Base-by-base conservation (phyloP, 2,329 filamentous ascomycete species). In the Colletotrichum karsti region DNA sequence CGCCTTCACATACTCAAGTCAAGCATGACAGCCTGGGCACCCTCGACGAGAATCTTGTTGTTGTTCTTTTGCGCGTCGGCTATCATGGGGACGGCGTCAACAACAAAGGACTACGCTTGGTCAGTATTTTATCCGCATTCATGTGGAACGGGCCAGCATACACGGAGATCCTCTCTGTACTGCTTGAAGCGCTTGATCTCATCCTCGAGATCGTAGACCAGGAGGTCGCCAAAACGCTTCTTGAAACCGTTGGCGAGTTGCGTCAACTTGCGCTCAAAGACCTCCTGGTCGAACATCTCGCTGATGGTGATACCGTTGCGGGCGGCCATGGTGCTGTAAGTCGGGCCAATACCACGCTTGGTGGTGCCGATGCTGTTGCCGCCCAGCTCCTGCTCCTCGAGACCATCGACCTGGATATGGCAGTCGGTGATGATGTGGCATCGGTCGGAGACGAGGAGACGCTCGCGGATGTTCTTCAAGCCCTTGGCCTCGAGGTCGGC, bases 11-110 rank as follows among this genome's bases (percentile, higher is more conserved):
- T 69, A 66, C 66, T 71, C 5, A 91, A 81, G 73, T 90, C 88
- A 59, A 90, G 81, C 86, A 90, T 88, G 53, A 89, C 77, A 20
- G 69, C 69, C 73, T 91, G 88, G 39, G 90, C 90, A 59, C 91
- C 91, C 79, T 94, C 91, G 10, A 93, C 84, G 3, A 93, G 82
- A 70, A 93, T 90, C 61, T 86, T 86, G 39, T 82, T 83, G 39
- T 88, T 85, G 62, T 81, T 81, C 62, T 87, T 79, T 75, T 93
- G 90, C 2, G 89, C 90, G 9, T 82, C 82, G 64, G 84, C 81
- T 74, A 94, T 88, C 60, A 92, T 87, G 41, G 87, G 83, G 28
- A 92, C 86, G 67, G 88, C 89, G 74, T 95, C 92, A 68, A 93
- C 84, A 68, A 90, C 86, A 72, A 88, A 92, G 2, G 54, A 54